Base-by-base conservation (phyloP, 129 eudicot species). In the Escallonia herrerae region DNA sequence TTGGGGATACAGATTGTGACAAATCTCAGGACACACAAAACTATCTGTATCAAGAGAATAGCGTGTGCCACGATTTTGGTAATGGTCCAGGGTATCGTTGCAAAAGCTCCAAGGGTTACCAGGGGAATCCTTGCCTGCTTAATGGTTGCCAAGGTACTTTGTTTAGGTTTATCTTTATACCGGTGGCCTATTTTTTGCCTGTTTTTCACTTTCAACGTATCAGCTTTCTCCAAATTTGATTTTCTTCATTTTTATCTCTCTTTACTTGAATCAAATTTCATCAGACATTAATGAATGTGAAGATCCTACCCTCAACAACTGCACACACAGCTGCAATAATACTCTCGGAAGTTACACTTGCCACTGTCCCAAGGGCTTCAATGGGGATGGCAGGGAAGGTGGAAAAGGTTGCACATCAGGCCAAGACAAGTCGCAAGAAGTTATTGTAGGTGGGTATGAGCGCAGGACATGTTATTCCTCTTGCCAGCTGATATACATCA, bases 101-200 rank as follows among this genome's bases (percentile, higher is more conserved):
- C 59, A 41, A 40, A 4, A 61, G 75, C 37, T 15, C 12, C 4
- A 2, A 7, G 11, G 75, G 75, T 0, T 71, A 39, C 39, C 11
- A 60, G 13, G 75, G 75, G 48, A 71, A 71, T 10, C 75, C 75
- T 9, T 71, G 61, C 15, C 51, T 71, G 9, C 1, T 1, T 9
- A 68, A 62, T 41, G 55, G 62, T 15, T 71, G 75, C 48, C 52
- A 62, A 40, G 75, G 75, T 70, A 60, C 7, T 4, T 15, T 44
- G 51, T 62, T 62, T 3, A 10, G 7, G 43, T 45, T 5, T 41
- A 10, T 43, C 6, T 43, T 43, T 15, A 43, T 13, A 4, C 49
- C 49, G 8, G n/a, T n/a, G n/a, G n/a, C n/a, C n/a, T n/a, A n/a
- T n/a, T n/a, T n/a, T n/a, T n/a, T n/a, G n/a, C n/a, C n/a, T n/a